Conservation (phyloP, 441 rosid genomes). For the Syzygium malaccense region DNA sequence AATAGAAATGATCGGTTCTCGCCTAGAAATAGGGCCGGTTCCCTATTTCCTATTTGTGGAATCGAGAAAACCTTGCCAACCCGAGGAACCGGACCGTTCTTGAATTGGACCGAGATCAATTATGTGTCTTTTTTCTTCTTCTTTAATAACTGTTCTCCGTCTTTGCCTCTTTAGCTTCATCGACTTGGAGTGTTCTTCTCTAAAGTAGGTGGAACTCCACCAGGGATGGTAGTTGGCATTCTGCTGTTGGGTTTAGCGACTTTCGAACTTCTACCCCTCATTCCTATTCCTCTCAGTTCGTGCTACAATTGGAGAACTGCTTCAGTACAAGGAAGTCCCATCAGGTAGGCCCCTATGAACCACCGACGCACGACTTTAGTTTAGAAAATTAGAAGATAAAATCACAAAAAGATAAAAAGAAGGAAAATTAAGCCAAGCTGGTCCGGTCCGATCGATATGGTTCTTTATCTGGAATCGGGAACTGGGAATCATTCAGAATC, state of each 20-base stretch:
- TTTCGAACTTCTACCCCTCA: slow-evolving; percentile 35
- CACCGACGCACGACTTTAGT: not conserved
- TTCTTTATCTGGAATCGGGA: not conserved
- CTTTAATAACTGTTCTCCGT: not conserved
- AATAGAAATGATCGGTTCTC: accelerated
- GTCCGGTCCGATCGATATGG: not conserved
- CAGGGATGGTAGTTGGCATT: slow-evolving; percentile 46
- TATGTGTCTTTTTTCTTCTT: not conserved
- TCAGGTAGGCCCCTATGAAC: slow-evolving; percentile 36
- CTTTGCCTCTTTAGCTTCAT: not conserved
- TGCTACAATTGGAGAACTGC: slow-evolving; percentile 65
- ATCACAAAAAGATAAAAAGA: not conserved
- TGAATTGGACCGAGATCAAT: accelerated
- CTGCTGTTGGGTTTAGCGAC: slow-evolving; percentile 45
- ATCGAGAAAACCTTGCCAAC: too few relatives aligned
- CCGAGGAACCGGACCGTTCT: not conserved
- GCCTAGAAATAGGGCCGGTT: too few relatives aligned
- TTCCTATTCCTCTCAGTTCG: slow-evolving; percentile 69
- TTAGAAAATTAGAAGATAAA: not conserved
- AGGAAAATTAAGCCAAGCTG: not conserved
- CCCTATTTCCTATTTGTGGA: too few relatives aligned
- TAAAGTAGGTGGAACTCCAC: slow-evolving; percentile 33
- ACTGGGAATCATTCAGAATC: accelerated
- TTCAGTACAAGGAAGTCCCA: slow-evolving; percentile 80
- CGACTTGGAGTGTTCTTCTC: not conserved